Conservation (phyloP, 2,329 filamentous ascomycete genomes). For the Calonectria pauciramosa region DNA sequence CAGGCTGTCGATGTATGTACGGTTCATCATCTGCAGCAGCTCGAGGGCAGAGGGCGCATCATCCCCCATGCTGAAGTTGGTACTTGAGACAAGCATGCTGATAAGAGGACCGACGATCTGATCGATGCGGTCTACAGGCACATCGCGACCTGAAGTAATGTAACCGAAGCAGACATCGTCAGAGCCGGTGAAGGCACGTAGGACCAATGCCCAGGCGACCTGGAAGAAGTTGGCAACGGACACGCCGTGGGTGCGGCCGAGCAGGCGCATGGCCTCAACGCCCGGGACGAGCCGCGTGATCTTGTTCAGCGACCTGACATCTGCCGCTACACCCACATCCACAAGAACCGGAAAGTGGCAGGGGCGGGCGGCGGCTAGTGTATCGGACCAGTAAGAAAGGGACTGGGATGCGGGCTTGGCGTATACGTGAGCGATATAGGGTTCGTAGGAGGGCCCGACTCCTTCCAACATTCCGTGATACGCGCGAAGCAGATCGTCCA, state of each 20-base stretch:
- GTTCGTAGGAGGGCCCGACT: not conserved
- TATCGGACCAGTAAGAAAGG: not conserved
- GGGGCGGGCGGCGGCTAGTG: not conserved
- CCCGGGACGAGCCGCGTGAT: not conserved
- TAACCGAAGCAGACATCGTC: slow-evolving; percentile 67
- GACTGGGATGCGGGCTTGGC: not conserved
- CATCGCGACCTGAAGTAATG: slow-evolving; percentile 66
- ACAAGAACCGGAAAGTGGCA: not conserved
- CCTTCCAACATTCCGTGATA: slow-evolving; percentile 37
- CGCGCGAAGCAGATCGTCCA: slow-evolving; percentile 44
- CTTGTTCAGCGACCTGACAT: too few species aligned
- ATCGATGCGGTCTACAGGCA: slow-evolving; percentile 61
- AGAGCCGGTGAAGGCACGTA: slow-evolving; percentile 61
- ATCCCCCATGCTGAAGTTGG: not conserved
- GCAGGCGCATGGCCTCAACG: not conserved
- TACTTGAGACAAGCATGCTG: slow-evolving; percentile 63
- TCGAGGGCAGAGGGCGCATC: not conserved
- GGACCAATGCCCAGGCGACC: slow-evolving; percentile 64
- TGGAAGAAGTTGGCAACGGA: slow-evolving; percentile 66
- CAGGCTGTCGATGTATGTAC: not conserved
- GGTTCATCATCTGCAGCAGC: not conserved
- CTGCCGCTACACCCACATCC: too few species aligned
- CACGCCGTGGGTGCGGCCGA: slow-evolving; percentile 44
- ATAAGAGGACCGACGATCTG: slow-evolving; percentile 66
- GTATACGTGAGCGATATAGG: not conserved